Percentiles rank a stretch among this genome's conserved stretches.
Evolutionary conservation across 2,329 filamentous ascomycete genomes (phyloP).

Genomic region (Fusarium nematophilum): DNA sequence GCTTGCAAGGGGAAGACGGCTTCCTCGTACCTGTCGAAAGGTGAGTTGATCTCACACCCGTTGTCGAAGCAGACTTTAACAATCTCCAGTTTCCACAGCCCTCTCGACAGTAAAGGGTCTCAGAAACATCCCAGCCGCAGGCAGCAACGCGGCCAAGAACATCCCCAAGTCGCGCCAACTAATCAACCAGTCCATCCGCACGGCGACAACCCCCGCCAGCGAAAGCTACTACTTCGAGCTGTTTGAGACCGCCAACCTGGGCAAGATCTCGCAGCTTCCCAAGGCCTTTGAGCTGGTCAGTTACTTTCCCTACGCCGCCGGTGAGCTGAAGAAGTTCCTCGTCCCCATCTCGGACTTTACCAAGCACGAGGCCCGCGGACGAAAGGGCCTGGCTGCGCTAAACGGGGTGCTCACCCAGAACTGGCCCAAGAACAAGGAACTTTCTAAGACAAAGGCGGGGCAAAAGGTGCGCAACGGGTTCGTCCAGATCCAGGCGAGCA

Average conservation of each 20-base stretch:
- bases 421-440: conserved; percentile 18
- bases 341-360: conserved; percentile 1
- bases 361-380: background rate
- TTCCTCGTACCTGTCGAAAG: conserved; percentile 1
- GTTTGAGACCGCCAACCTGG: background rate
- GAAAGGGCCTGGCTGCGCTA: background rate
- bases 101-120: conserved; percentile 1
- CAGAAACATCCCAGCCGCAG: background rate
- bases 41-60: background rate
- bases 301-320: conserved; percentile 1
- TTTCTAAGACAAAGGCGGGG: conserved; percentile 2
- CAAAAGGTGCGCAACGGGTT: conserved; percentile 17
- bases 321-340: conserved; percentile 8
- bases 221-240: conserved; percentile 6
- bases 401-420: conserved; percentile 3
- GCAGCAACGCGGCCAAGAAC: background rate
- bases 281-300: conserved; percentile 7
- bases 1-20: conserved; percentile 14
- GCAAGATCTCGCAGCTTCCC: background rate
- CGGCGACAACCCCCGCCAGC: background rate
- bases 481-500: conserved; percentile 14
- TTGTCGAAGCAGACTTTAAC: background rate
- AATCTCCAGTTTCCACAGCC: background rate
- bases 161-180: background rate
- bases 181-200: background rate